Conservation (phyloP, 441 rosid genomes). For the Aquilaria agallochum region DNA sequence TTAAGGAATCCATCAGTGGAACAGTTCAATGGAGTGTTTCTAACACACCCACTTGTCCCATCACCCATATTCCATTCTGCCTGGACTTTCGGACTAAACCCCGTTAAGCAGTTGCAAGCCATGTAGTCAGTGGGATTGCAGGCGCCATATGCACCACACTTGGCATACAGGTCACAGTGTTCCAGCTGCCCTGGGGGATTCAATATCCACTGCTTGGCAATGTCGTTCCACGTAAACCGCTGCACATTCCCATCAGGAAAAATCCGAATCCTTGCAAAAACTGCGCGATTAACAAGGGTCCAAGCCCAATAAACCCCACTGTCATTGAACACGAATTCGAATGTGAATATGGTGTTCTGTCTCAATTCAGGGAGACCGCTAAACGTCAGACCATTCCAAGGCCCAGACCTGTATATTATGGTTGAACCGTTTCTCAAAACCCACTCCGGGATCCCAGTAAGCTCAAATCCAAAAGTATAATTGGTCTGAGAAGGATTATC, state of each 20-base stretch:
- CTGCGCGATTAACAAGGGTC: constrained; percentile 7
- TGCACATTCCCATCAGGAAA: not conserved
- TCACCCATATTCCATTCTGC: constrained; percentile 17
- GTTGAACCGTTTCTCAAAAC: not conserved
- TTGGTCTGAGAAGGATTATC: constrained; percentile 18
- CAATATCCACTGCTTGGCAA: constrained; percentile 15
- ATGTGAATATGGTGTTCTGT: not conserved
- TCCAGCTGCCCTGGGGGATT: constrained; percentile 2
- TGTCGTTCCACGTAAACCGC: constrained; percentile 19
- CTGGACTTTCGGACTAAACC: constrained; percentile 24
- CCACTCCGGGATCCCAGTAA: not conserved
- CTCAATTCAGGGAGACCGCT: not conserved
- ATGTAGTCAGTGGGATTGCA: constrained; percentile 13
- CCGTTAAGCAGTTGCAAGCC: constrained; percentile 25
- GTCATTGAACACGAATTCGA: not conserved
- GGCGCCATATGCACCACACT: constrained; percentile 23
- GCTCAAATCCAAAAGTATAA: constrained; percentile 1
- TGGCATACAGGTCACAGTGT: constrained; percentile 16
- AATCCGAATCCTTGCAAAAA: constrained; percentile 10
- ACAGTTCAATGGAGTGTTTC: constrained; percentile 19
- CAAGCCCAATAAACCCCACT: constrained; percentile 2
- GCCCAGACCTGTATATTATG: not conserved
- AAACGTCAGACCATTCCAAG: constrained; percentile 13
- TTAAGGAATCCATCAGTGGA: constrained; percentile 18
- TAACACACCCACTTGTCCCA: constrained; percentile 28